Evolutionary conservation across 1,284 basidiomycete genomes (phyloP), one percentile per base, ranked within the genome.

Genomic region (Puccinia coronata): DNA sequence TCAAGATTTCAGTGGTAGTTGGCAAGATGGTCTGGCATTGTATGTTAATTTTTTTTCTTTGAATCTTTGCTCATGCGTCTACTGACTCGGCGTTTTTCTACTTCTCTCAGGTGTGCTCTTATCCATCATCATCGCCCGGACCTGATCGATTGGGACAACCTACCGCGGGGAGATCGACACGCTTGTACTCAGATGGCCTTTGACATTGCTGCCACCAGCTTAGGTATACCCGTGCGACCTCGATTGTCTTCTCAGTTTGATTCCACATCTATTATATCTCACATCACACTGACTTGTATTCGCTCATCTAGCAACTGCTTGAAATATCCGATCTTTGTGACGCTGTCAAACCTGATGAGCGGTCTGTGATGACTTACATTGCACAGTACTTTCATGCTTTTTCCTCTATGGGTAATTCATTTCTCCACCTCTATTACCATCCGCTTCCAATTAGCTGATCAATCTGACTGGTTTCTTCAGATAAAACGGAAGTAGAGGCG

Each of bases 351-450:
- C 96, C 96, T 0, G 96, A 99, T 86, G 96, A 99, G 86, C 91
- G 94, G 65, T 95, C 93, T 87, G 93, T 96, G 36, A 96, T 96
- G 94, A 96, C 93, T 2, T 96, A 96, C 84, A 91, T 96, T 76
- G 96, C 96, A 51, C 95, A 95, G 85, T 98, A 90, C 87, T 99
- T 99, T 89, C 96, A 99, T 86, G 96, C 96, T 0, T 99, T 99
- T 86, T 96, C 95, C 0, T 92, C 93, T 0, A 96, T 97, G 92
- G 94, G 95, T 94, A 83, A 82, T 90, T 73, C 12, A 20, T 4
- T 39, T 39, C 25, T 31, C 88, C 18, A 88, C 91, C 67, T 90
- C 91, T 16, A 91, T 92, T 83, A 69, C 94, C 93, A 93, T 86
- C 88, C 12, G 18, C 0, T 65, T 18, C 43, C 0, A 39, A 28